Percentiles rank a stretch among this genome's conserved stretches.
Conservation (phyloP, 129 eudicot genomes). For the Kitagawia praeruptora region DNA sequence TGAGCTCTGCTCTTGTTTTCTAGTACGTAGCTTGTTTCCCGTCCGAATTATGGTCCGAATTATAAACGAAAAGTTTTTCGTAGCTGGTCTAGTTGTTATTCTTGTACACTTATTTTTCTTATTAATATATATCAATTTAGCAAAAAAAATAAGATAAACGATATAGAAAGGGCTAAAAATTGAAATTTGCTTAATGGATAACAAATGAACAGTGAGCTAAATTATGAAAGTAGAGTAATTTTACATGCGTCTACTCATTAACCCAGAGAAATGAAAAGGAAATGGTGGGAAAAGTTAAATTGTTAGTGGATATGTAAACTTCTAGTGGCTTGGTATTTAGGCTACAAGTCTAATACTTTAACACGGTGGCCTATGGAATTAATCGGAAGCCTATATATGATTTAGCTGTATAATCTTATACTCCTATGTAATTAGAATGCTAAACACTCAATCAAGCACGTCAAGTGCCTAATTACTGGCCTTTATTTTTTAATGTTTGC, state of each 20-base stretch:
- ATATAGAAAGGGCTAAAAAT: too few species aligned
- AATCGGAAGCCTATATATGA: background rate
- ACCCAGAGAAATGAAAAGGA: background rate
- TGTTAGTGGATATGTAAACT: background rate
- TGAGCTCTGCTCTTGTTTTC: too few species aligned
- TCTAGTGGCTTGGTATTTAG: background rate
- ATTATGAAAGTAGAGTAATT: background rate
- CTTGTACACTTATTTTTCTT: too few species aligned
- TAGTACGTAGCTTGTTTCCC: too few species aligned
- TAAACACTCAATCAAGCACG: conserved; percentile 16
- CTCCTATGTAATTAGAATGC: background rate
- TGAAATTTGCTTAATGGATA: too few species aligned
- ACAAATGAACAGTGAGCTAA: too few species aligned
- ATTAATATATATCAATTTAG: too few species aligned
- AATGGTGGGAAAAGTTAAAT: background rate
- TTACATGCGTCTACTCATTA: background rate
- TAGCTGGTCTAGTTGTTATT: too few species aligned
- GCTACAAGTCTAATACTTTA: background rate
- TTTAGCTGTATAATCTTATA: too few species aligned
- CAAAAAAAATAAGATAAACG: too few species aligned
- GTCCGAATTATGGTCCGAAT: too few species aligned
- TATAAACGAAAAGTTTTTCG: too few species aligned
- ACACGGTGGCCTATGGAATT: background rate
- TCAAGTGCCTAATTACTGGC: conserved; percentile 16
- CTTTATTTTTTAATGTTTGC: background rate